A percentile compares a stretch with the other conserved stretches of the same genome.
Conservation (phyloP, 1,139 yeast species). For the Pichia sp. region DNA sequence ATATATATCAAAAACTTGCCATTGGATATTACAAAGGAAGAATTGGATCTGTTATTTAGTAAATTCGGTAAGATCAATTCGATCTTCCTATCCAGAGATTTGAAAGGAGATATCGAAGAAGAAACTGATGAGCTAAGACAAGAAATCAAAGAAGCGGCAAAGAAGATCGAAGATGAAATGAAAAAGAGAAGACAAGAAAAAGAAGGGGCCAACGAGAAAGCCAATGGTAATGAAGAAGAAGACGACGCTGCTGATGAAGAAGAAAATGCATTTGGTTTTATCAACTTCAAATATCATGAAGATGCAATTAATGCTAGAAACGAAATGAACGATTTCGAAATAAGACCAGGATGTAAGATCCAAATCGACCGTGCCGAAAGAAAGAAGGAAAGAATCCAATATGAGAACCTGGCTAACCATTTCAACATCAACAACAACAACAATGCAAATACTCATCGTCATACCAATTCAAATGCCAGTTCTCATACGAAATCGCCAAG, state of each 20-base stretch:
- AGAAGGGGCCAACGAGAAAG: no score
- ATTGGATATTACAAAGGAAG: constrained; percentile 33
- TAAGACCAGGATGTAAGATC: constrained; percentile 29
- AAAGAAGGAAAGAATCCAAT: constrained; percentile 34
- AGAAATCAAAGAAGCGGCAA: no score
- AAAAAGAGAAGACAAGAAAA: no score
- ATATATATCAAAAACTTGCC: constrained; percentile 46
- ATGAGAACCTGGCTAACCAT: constrained; percentile 23
- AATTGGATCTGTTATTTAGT: constrained; percentile 36
- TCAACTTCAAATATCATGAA: constrained; percentile 37
- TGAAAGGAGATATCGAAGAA: no score
- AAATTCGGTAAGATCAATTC: constrained; percentile 43
- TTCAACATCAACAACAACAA: constrained; percentile 6
- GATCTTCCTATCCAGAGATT: constrained; percentile 42
- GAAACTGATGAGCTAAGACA: no score
- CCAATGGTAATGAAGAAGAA: constrained; percentile 9
- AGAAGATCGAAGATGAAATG: no score
- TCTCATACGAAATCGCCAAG: neutral
- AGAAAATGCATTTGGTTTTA: constrained; percentile 36
- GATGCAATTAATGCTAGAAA: constrained; percentile 35
- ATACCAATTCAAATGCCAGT: neutral
- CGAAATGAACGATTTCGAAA: constrained; percentile 32
- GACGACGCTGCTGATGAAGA: constrained; percentile 1
- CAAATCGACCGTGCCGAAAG: constrained; percentile 40
- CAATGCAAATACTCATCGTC: neutral